Percentiles rank a stretch among this genome's conserved stretches.
Conservation (phyloP, 2,329 filamentous ascomycete species). For the Paramyrothecium sp. region DNA sequence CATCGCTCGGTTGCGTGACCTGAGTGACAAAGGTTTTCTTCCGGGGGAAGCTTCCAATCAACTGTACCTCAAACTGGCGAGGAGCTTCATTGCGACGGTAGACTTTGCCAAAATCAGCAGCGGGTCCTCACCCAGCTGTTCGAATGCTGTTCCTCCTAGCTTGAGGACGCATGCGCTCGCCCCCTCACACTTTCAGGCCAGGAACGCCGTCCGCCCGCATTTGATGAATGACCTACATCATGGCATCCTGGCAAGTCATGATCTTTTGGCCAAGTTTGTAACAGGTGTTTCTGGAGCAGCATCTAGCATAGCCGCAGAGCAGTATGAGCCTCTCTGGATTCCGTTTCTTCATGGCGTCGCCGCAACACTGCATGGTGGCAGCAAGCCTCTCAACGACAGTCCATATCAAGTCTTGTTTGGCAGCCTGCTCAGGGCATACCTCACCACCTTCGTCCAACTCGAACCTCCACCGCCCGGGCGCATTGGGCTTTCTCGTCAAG, state of each 20-base stretch:
- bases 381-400: slow-evolving; percentile 6
- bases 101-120: too few species aligned
- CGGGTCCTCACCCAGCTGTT: too few species aligned
- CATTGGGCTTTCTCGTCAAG: slow-evolving; percentile 1
- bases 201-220: neutral
- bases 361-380: slow-evolving; percentile 5
- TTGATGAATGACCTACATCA: neutral
- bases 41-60: too few species aligned
- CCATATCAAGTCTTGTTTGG: slow-evolving; percentile 21
- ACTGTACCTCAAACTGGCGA: too few species aligned
- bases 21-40: too few species aligned
- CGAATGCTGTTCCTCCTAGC: neutral
- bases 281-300: neutral
- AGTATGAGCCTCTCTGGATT: slow-evolving; percentile 19
- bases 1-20: too few species aligned
- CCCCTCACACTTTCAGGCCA: neutral
- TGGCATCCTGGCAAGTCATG: neutral
- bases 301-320: neutral
- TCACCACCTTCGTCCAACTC: slow-evolving; percentile 15
- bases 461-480: slow-evolving; percentile 9
- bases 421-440: slow-evolving; percentile 15
- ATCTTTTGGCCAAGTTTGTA: neutral
- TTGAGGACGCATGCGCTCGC: neutral
- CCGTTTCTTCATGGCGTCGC: slow-evolving; percentile 23
- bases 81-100: too few species aligned